Percentiles rank a stretch among this genome's conserved stretches.
Conservation (phyloP, 2,329 filamentous ascomycete genomes). For the Bipolaris bicolor region DNA sequence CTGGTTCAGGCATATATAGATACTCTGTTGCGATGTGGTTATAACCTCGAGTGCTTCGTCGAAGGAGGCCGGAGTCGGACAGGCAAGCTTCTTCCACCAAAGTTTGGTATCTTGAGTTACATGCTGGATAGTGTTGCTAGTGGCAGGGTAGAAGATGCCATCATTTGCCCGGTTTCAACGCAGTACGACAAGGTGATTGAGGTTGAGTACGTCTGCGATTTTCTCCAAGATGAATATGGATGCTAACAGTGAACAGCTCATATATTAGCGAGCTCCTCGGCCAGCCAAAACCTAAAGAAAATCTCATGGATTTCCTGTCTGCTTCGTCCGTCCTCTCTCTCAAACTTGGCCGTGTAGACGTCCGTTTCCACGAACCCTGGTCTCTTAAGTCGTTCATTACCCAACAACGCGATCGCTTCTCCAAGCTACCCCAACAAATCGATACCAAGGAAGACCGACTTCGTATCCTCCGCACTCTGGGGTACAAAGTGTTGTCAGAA, state of each 20-base stretch:
- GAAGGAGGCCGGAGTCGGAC: conserved; percentile 93
- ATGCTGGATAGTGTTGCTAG: conserved; percentile 89
- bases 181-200: conserved; percentile 99
- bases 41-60: conserved; percentile 98
- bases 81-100: conserved; percentile 89
- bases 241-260: conserved; percentile 56
- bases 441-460: conserved; percentile 60
- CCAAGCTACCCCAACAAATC: conserved; percentile 45
- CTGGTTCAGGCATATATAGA: conserved; percentile 98
- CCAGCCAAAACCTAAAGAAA: conserved; percentile 94
- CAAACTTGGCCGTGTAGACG: conserved; percentile 88
- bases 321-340: conserved; percentile 87
- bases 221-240: not conserved
- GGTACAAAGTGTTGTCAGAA: conserved; percentile 89
- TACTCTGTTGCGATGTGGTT: conserved; percentile 85
- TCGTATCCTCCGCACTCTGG: conserved; percentile 81
- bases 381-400: conserved; percentile 82
- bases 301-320: conserved; percentile 85
- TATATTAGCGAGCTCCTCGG: conserved; percentile 95
- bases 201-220: conserved; percentile 57
- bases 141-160: conserved; percentile 84
- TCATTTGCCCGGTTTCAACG: conserved; percentile 94
- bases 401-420: conserved; percentile 70
- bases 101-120: conserved; percentile 93
- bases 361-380: conserved; percentile 97